A percentile compares a stretch with the other conserved stretches of the same genome.
Conservation (phyloP, 106 monocot species). For the Alisma plantagoaquatica region DNA sequence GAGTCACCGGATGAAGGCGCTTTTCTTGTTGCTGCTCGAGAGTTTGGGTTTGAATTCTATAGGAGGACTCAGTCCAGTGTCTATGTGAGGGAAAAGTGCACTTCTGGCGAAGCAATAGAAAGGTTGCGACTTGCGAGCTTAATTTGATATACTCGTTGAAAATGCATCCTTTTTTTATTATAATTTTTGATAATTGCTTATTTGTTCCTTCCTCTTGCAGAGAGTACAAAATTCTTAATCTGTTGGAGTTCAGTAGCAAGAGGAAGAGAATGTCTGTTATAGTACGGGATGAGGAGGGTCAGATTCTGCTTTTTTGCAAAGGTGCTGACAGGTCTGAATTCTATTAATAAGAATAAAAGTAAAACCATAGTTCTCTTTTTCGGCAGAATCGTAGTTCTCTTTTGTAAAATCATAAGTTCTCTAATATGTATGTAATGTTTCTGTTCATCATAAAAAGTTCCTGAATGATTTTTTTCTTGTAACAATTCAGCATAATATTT, state of each 20-base stretch:
- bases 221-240: slow-evolving; percentile 85
- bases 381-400: too few species aligned
- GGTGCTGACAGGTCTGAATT: slow-evolving; percentile 67
- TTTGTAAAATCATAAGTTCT: too few species aligned
- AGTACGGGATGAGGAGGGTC: slow-evolving; percentile 55
- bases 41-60: slow-evolving; percentile 95
- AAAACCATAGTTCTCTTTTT: too few species aligned
- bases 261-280: slow-evolving; percentile 91
- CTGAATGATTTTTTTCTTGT: background rate
- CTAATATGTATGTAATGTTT: too few species aligned
- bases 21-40: slow-evolving; percentile 93
- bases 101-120: slow-evolving; percentile 37
- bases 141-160: background rate
- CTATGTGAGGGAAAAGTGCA: slow-evolving; percentile 50
- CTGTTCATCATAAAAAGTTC: too few species aligned
- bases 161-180: too few species aligned
- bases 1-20: slow-evolving; percentile 96
- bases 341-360: background rate
- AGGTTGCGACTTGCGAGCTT: slow-evolving; percentile 24
- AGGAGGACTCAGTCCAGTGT: slow-evolving; percentile 87
- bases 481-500: slow-evolving; percentile 56
- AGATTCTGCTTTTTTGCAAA: slow-evolving; percentile 76
- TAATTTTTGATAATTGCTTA: too few species aligned
- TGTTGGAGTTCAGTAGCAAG: slow-evolving; percentile 87
- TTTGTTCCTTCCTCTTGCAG: slow-evolving; percentile 13